Percentiles rank a stretch among this genome's conserved stretches.
Evolutionary conservation across 2,329 filamentous ascomycete species (phyloP).

Genomic region (Diatrype stigma): DNA sequence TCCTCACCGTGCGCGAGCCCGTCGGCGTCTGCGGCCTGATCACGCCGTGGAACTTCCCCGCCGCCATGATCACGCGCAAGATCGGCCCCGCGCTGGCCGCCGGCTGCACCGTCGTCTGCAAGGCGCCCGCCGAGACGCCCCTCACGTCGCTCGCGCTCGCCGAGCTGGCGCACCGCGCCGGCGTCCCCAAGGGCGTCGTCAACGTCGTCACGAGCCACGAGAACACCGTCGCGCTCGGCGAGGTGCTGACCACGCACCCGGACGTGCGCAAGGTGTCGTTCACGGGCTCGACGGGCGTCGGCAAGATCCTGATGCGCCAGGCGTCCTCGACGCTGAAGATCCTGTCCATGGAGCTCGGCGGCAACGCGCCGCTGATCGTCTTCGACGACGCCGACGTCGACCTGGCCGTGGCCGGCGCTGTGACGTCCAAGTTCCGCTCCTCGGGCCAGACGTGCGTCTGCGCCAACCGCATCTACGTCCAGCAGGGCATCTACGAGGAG

Average conservation of each 20-base stretch:
- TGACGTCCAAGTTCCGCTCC: slow-evolving; percentile 86
- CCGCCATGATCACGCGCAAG: slow-evolving; percentile 71
- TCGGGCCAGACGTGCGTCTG: slow-evolving; percentile 96
- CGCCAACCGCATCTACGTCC: slow-evolving; percentile 78
- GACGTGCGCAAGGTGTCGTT: slow-evolving; percentile 88
- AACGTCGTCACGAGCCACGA: slow-evolving; percentile 79
- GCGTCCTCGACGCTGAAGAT: slow-evolving; percentile 79
- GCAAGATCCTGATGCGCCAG: slow-evolving; percentile 83
- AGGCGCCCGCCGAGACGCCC: slow-evolving; percentile 88
- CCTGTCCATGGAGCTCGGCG: slow-evolving; percentile 83
- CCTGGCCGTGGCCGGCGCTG: slow-evolving; percentile 73
- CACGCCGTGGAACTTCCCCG: slow-evolving; percentile 86
- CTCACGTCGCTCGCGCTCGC: slow-evolving; percentile 85
- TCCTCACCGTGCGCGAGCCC: slow-evolving; percentile 77
- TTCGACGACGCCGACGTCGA: slow-evolving; percentile 95
- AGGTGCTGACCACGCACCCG: slow-evolving; percentile 70
- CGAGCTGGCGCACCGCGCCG: slow-evolving; percentile 80
- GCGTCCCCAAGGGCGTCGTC: slow-evolving; percentile 84
- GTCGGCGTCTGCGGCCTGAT: slow-evolving; percentile 80
- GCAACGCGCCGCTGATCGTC: slow-evolving; percentile 94
- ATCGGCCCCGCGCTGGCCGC: slow-evolving; percentile 75
- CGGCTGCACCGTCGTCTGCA: slow-evolving; percentile 92
- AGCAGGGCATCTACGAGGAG: slow-evolving; percentile 71
- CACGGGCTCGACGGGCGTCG: slow-evolving; percentile 71
- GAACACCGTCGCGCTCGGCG: slow-evolving; percentile 77